A percentile compares a stretch with the other conserved stretches of the same genome.
phyloP scores from a whole-genome alignment of 345 rosid species.

The Salix udensis region DNA sequence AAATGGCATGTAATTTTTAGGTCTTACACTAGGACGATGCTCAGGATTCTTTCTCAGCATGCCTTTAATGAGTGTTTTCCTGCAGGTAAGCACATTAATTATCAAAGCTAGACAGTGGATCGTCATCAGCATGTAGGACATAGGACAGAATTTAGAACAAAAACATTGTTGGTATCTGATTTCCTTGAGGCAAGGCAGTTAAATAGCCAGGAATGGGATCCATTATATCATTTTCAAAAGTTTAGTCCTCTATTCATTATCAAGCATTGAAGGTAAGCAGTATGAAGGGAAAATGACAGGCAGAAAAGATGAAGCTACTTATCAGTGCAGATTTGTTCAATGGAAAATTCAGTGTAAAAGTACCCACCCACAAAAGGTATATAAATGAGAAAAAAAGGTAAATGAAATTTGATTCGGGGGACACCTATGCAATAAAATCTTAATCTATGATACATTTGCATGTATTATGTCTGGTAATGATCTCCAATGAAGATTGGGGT shows the following conservation, averaged over 20 bases:
- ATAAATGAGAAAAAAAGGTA: background rate
- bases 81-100: constrained; percentile 31
- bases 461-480: background rate
- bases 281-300: background rate
- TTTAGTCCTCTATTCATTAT: background rate
- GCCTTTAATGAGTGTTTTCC: constrained; percentile 85
- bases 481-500: background rate
- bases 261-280: background rate
- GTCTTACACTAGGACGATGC: constrained; percentile 87
- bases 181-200: background rate
- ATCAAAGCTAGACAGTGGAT: constrained; percentile 1
- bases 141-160: background rate
- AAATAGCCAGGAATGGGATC: background rate
- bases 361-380: background rate
- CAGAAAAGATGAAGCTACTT: background rate
- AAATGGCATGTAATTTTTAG: constrained; percentile 13
- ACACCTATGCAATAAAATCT: background rate
- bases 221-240: background rate
- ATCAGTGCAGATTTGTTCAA: background rate
- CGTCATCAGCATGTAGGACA: background rate
- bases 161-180: background rate
- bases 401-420: background rate
- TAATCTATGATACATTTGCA: background rate
- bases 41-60: constrained; percentile 97
- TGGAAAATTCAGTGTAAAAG: background rate